Percentiles rank a stretch among this genome's conserved stretches.
phyloP scores from a whole-genome alignment of 805 yeast species.

The Kurtzmaniella cleridarum region DNA sequence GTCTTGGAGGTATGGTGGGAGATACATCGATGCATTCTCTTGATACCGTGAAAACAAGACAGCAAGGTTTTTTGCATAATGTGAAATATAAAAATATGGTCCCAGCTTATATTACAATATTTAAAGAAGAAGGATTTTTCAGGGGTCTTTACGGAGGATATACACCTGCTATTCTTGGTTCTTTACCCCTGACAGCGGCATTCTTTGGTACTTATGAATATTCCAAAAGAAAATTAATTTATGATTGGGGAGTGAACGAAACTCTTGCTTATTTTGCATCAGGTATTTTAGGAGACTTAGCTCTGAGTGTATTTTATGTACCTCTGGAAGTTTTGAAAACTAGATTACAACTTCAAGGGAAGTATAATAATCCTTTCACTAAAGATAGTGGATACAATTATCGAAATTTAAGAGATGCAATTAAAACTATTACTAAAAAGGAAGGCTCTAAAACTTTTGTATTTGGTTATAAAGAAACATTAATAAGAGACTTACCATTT shows the following conservation, averaged over 20 bases:
- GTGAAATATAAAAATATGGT: slow-evolving; percentile 68
- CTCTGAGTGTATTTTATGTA: slow-evolving; percentile 82
- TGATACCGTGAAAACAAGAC: slow-evolving; percentile 95
- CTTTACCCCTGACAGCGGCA: slow-evolving; percentile 90
- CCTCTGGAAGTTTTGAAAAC: slow-evolving; percentile 95
- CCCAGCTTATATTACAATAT: slow-evolving; percentile 70
- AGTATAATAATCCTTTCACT: slow-evolving; percentile 72
- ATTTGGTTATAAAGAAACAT: slow-evolving; percentile 91
- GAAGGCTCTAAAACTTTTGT: slow-evolving; percentile 80
- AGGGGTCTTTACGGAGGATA: slow-evolving; percentile 92
- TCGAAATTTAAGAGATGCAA: slow-evolving; percentile 66
- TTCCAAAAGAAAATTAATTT: slow-evolving; percentile 65
- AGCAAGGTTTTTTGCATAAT: slow-evolving; percentile 82
- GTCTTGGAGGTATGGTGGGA: slow-evolving; percentile 90
- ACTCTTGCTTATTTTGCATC: slow-evolving; percentile 76
- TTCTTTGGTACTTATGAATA: slow-evolving; percentile 89
- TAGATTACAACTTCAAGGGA: slow-evolving; percentile 87
- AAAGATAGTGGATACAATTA: slow-evolving; percentile 79
- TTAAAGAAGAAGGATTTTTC: slow-evolving; percentile 75
- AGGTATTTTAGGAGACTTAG: slow-evolving; percentile 92
- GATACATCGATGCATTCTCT: slow-evolving; percentile 92
- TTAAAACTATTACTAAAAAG: slow-evolving; percentile 49
- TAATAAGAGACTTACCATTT: slow-evolving; percentile 89
- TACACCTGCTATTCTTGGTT: slow-evolving; percentile 85
- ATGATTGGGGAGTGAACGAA: slow-evolving; percentile 62